These are phyloP conservation scores for Fomitopsis serialis DNA, from an alignment of 768 basidiomycete species.

Conservation along the genomic window DNA sequence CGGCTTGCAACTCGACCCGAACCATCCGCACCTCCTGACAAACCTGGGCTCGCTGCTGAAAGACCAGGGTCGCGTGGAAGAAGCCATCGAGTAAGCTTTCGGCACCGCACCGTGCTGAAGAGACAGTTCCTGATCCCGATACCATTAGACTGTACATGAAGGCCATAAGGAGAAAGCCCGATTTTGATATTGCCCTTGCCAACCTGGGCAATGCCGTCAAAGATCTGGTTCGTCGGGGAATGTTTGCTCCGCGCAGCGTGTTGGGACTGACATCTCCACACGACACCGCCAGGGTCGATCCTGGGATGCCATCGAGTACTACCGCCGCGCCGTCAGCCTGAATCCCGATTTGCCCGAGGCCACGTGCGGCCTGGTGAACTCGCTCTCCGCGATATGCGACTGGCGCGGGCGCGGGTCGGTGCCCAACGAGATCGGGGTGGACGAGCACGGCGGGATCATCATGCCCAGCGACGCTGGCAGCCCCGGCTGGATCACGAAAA, in stretches of 20 bases:
- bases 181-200: constrained; percentile 46
- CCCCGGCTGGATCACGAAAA: constrained; percentile 32
- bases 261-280: neutral
- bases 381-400: constrained; percentile 42
- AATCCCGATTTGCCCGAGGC: constrained; percentile 44
- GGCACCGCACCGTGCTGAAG: neutral
- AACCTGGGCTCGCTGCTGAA: constrained; percentile 47
- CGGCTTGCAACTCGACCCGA: constrained; percentile 38
- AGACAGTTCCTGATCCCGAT: neutral
- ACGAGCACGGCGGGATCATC: constrained; percentile 16
- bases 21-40: constrained; percentile 44
- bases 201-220: constrained; percentile 49
- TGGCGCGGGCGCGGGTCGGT: constrained; percentile 37
- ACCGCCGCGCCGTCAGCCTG: constrained; percentile 35
- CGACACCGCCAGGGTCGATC: constrained; percentile 28
- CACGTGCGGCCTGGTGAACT: constrained; percentile 41
- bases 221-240: constrained; percentile 31
- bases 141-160: constrained; percentile 32
- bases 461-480: constrained; percentile 6
- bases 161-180: constrained; percentile 36
- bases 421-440: constrained; percentile 17
- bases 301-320: constrained; percentile 41
- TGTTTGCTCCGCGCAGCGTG: neutral
- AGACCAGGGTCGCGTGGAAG: constrained; percentile 36
- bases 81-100: constrained; percentile 35